phyloP scores from a whole-genome alignment of 192 early-diverging fungal genomes.

The Chytriomyces sp. region DNA sequence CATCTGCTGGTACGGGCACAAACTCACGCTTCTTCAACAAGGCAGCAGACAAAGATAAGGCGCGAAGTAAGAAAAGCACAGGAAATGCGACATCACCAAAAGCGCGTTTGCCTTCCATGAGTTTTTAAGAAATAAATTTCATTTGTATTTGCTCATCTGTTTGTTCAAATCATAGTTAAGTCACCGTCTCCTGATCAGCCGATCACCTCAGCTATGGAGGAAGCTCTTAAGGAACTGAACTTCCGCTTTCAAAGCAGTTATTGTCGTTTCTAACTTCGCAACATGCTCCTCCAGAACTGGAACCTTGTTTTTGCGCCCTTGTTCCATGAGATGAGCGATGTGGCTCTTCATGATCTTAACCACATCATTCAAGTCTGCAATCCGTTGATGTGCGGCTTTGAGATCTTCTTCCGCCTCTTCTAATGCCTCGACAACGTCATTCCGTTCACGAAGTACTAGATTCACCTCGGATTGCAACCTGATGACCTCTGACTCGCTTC shows the following conservation, averaged over 20 bases:
- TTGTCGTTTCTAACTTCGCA: constrained; percentile 15
- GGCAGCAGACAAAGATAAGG: background rate
- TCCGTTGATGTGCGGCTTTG: background rate
- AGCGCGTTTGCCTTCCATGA: constrained; percentile 6
- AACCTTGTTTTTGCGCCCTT: background rate
- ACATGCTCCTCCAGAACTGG: constrained; percentile 23
- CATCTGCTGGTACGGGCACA: background rate
- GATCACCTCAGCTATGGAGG: too few species aligned
- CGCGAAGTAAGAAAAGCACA: too few species aligned
- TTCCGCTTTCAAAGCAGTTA: constrained; percentile 10
- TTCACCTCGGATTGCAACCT: constrained; percentile 18
- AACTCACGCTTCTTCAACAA: background rate
- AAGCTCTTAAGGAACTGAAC: constrained; percentile 20
- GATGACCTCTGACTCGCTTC: too few species aligned
- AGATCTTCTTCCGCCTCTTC: constrained; percentile 13
- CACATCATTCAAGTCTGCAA: constrained; percentile 13
- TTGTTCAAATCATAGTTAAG: too few species aligned
- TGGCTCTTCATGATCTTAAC: constrained; percentile 18
- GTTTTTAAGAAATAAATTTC: too few species aligned
- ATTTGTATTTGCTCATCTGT: too few species aligned
- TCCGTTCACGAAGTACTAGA: background rate
- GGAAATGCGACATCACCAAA: background rate
- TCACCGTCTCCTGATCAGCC: too few species aligned
- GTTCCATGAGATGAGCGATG: constrained; percentile 14
- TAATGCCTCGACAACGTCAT: background rate